Percentiles rank a stretch among this genome's conserved stretches.
Evolutionary conservation across 495 filamentous ascomycete species (phyloP).

Genomic region (Staphylotrichum longicolle): DNA sequence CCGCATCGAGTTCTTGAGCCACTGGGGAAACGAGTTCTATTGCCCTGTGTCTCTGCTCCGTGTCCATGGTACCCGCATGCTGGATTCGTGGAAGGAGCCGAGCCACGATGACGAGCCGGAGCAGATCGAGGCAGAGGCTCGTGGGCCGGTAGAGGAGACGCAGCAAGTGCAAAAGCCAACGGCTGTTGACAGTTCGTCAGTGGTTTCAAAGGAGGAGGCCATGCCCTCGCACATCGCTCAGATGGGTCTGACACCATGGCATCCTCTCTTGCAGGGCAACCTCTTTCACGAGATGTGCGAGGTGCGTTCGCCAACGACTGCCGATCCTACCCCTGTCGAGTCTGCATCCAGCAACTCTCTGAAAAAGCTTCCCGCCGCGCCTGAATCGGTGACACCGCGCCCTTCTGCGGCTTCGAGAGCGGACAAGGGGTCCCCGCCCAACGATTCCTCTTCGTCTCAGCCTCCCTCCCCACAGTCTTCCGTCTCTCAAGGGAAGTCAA

Average conservation of each 20-base stretch:
- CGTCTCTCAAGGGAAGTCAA: slow-evolving; percentile 17
- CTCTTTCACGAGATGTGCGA: slow-evolving; percentile 25
- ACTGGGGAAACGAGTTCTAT: slow-evolving; percentile 95
- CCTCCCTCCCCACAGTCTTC: slow-evolving; percentile 14
- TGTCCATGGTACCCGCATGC: slow-evolving; percentile 94
- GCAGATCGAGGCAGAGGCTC: slow-evolving; percentile 32
- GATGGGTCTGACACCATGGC: slow-evolving; percentile 33
- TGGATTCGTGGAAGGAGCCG: slow-evolving; percentile 80
- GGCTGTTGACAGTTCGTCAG: not conserved
- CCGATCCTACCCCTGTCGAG: slow-evolving; percentile 28
- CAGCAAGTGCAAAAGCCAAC: slow-evolving; percentile 28
- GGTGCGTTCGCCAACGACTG: slow-evolving; percentile 30
- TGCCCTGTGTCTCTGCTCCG: slow-evolving; percentile 88
- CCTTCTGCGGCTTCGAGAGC: slow-evolving; percentile 11
- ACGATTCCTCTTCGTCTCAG: slow-evolving; percentile 9
- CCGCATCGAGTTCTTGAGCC: slow-evolving; percentile 83
- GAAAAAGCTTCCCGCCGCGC: slow-evolving; percentile 5
- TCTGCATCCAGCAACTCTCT: slow-evolving; percentile 7
- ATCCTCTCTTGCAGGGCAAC: slow-evolving; percentile 22
- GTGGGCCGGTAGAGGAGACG: slow-evolving; percentile 33
- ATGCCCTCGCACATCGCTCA: slow-evolving; percentile 12
- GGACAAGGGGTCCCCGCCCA: slow-evolving; percentile 13
- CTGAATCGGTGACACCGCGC: slow-evolving; percentile 15
- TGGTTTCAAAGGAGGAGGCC: slow-evolving; percentile 15
- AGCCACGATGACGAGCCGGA: slow-evolving; percentile 44